Conservation (phyloP, 805 yeast genomes). For the Cyberlindnera mrakii region DNA sequence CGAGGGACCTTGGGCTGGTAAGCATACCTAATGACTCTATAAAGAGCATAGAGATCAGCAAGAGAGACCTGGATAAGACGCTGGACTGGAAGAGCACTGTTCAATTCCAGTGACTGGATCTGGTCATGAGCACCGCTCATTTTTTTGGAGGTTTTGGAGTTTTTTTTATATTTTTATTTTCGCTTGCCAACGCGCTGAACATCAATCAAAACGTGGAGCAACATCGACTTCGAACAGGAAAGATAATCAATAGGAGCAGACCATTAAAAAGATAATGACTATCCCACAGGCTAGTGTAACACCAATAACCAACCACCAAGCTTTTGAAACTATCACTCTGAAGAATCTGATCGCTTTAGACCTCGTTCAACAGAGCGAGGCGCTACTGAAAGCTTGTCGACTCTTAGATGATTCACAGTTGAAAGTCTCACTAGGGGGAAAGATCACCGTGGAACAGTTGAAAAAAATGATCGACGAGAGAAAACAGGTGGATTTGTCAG, state of each 20-base stretch:
- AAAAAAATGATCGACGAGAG: slow-evolving; percentile 4
- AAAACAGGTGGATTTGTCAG: slow-evolving; percentile 2
- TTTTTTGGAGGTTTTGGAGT: too few species aligned
- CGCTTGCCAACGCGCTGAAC: too few species aligned
- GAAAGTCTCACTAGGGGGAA: not conserved
- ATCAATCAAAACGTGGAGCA: too few species aligned
- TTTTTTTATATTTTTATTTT: too few species aligned
- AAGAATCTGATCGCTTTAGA: slow-evolving; percentile 24
- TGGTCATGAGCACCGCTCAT: too few species aligned
- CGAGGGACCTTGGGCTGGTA: slow-evolving; percentile 20
- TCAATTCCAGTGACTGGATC: too few species aligned
- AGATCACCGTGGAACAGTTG: slow-evolving; percentile 7
- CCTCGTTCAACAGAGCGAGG: slow-evolving; percentile 21
- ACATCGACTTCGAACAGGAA: not conserved
- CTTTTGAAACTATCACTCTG: slow-evolving; percentile 21
- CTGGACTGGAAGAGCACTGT: slow-evolving; percentile 7
- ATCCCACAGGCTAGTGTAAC: slow-evolving; percentile 16
- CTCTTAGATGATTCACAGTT: slow-evolving; percentile 15
- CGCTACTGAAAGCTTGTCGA: slow-evolving; percentile 15
- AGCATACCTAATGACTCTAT: slow-evolving; percentile 18
- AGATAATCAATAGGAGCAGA: not conserved
- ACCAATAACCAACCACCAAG: slow-evolving; percentile 10
- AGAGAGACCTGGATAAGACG: slow-evolving; percentile 15
- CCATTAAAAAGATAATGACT: slow-evolving; percentile 10
- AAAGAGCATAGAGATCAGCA: slow-evolving; percentile 9